A percentile compares a stretch with the other conserved stretches of the same genome.
Evolutionary conservation across 805 yeast genomes (phyloP).

Genomic region (Candida glaebosa): DNA sequence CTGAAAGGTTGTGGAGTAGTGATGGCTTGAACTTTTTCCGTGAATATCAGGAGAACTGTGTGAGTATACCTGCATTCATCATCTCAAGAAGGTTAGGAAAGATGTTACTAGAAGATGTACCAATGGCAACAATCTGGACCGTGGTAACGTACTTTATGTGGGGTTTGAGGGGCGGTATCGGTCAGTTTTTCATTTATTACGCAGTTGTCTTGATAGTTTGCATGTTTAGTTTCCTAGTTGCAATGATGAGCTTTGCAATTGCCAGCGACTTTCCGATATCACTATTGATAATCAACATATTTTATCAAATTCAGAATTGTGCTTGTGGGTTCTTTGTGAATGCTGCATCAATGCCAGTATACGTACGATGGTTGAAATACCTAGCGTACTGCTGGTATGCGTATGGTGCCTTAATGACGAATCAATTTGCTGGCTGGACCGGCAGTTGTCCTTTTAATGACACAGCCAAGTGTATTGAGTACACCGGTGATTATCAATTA

Average conservation of each 20-base stretch:
- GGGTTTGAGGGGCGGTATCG: conserved; percentile 52
- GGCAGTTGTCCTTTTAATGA: conserved; percentile 52
- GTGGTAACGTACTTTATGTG: conserved; percentile 71
- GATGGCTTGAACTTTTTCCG: conserved; percentile 41
- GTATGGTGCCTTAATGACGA: conserved; percentile 63
- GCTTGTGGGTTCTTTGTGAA: conserved; percentile 82
- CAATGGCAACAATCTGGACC: conserved; percentile 57
- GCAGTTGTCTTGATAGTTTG: conserved; percentile 54
- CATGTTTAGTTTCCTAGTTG: conserved; percentile 53
- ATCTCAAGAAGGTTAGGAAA: conserved; percentile 64
- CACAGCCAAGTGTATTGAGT: conserved; percentile 33
- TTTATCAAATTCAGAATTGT: conserved; percentile 68
- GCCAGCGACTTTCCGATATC: conserved; percentile 62
- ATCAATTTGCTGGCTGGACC: conserved; percentile 58
- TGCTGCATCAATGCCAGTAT: conserved; percentile 71
- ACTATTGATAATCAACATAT: conserved; percentile 54
- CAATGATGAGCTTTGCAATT: conserved; percentile 50
- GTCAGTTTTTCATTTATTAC: conserved; percentile 59
- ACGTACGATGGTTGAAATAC: conserved; percentile 82
- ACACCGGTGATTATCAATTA: conserved; percentile 54
- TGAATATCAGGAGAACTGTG: conserved; percentile 69
- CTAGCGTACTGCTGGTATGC: conserved; percentile 75
- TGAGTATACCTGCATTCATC: conserved; percentile 63
- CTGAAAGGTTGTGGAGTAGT: conserved; percentile 34
- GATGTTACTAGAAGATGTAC: conserved; percentile 63